Conservation (phyloP, 2,329 filamentous ascomycete species). For the Talaromyces sp. region DNA sequence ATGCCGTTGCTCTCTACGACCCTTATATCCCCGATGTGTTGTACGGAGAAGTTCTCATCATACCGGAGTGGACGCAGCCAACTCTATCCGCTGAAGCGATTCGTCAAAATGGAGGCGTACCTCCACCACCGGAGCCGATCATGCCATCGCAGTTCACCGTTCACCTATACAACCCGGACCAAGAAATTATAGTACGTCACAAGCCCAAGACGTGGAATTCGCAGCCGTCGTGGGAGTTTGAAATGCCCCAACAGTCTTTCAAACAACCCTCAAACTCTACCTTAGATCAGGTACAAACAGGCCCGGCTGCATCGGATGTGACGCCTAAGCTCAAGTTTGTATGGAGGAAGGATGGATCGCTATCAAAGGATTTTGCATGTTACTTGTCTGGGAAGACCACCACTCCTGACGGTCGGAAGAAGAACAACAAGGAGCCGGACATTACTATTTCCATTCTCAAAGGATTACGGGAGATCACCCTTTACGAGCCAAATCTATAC, state of each 20-base stretch:
- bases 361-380: conserved; percentile 85
- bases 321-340: conserved; percentile 77
- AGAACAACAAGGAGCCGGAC: conserved; percentile 88
- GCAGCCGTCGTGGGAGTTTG: conserved; percentile 83
- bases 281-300: conserved; percentile 69
- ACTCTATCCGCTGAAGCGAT: conserved; percentile 77
- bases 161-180: conserved; percentile 91
- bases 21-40: conserved; percentile 75
- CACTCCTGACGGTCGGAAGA: conserved; percentile 59
- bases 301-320: conserved; percentile 53
- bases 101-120: conserved; percentile 63
- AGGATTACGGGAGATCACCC: conserved; percentile 70
- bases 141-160: conserved; percentile 77
- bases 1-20: conserved; percentile 81
- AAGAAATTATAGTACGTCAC: conserved; percentile 65
- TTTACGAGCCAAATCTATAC: conserved; percentile 90
- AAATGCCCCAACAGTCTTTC: conserved; percentile 83
- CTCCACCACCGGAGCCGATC: conserved; percentile 65
- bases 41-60: conserved; percentile 80
- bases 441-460: conserved; percentile 91
- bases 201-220: conserved; percentile 76
- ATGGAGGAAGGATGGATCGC: conserved; percentile 83
- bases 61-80: conserved; percentile 82
- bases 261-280: conserved; percentile 72
- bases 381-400: conserved; percentile 77